These are phyloP conservation scores for Funneliformis caledonium DNA, from an alignment of 371 early-diverging fungal genomes.

Conservation along the genomic window DNA sequence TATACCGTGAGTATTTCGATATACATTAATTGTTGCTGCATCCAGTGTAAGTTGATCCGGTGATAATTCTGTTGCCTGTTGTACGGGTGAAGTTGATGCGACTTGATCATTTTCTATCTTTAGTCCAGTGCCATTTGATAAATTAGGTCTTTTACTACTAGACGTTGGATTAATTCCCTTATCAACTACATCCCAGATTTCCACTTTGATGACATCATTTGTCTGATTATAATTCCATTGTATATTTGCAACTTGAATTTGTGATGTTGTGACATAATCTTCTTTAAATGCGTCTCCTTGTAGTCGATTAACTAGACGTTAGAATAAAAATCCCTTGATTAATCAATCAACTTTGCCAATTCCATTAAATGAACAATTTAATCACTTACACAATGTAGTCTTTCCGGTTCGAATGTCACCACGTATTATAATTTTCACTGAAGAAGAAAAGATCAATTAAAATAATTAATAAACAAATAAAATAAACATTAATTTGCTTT, in stretches of 20 bases:
- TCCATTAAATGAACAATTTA: neutral
- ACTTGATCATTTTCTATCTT: conserved; percentile 45
- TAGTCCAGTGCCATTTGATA: conserved; percentile 9
- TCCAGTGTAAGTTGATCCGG: conserved; percentile 51
- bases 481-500: neutral
- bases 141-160: conserved; percentile 29
- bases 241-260: conserved; percentile 71
- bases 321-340: neutral
- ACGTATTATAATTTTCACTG: conserved; percentile 71
- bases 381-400: conserved; percentile 60
- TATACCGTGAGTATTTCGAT: conserved; percentile 64
- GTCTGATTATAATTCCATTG: conserved; percentile 71
- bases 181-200: conserved; percentile 75
- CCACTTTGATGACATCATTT: conserved; percentile 69
- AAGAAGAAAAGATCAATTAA: neutral
- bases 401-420: conserved; percentile 74
- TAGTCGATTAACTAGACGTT: conserved; percentile 56
- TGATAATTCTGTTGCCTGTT: neutral
- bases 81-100: conserved; percentile 27
- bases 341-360: neutral
- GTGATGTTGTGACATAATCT: conserved; percentile 59
- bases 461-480: neutral
- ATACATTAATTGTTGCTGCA: conserved; percentile 69
- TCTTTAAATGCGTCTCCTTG: conserved; percentile 61
- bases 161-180: conserved; percentile 49